phyloP scores from a whole-genome alignment of 441 rosid genomes.

The Omphalea diandra region DNA sequence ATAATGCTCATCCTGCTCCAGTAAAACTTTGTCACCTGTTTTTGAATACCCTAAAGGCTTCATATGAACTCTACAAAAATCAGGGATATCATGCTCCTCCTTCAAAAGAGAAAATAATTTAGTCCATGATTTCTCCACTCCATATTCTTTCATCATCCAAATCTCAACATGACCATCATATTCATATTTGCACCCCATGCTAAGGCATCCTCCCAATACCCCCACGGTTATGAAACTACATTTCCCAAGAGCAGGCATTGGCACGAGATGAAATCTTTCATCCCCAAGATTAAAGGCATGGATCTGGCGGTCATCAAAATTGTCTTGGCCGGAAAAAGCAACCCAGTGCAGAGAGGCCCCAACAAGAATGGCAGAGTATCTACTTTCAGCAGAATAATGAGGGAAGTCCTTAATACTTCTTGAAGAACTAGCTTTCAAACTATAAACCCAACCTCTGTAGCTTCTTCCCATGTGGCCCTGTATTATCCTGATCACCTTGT shows the following conservation, averaged over 20 bases:
- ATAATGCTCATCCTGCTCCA: background rate
- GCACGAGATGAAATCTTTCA: background rate
- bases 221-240: slow-evolving; percentile 38
- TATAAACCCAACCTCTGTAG: background rate
- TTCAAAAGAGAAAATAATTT: too few species aligned
- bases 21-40: background rate
- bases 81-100: background rate
- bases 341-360: slow-evolving; percentile 6
- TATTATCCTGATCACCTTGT: slow-evolving; percentile 1
- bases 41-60: background rate
- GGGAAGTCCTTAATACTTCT: background rate
- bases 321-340: background rate
- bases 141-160: slow-evolving; percentile 59
- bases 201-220: slow-evolving; percentile 32
- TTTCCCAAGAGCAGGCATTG: background rate
- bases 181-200: slow-evolving; percentile 27
- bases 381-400: too few species aligned
- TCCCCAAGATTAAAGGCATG: background rate
- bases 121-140: slow-evolving; percentile 50
- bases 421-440: background rate
- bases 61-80: too few species aligned
- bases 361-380: background rate
- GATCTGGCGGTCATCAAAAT: background rate
- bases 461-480: background rate
- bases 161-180: slow-evolving; percentile 28